Evolutionary conservation across 805 yeast species (phyloP).

Genomic region (Pichia occidentalis): DNA sequence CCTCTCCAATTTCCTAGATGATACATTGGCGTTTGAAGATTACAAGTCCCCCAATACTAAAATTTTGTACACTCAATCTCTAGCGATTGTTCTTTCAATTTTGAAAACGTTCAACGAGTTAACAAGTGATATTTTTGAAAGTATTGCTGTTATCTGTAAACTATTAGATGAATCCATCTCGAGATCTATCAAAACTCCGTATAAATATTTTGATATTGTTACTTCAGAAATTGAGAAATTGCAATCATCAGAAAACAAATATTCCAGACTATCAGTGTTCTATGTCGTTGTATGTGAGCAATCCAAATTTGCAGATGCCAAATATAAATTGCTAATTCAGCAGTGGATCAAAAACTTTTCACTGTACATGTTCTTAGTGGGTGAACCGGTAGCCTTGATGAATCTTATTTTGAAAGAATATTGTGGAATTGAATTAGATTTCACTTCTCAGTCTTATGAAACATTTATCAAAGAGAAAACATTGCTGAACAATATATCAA

Average conservation of each 20-base stretch:
- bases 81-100: conserved; percentile 44
- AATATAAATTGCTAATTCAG: conserved; percentile 18
- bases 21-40: conserved; percentile 48
- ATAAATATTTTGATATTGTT: conserved; percentile 69
- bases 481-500: conserved; percentile 7
- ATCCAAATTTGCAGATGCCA: conserved; percentile 44
- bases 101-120: conserved; percentile 24
- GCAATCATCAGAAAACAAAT: conserved; percentile 3
- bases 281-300: conserved; percentile 61
- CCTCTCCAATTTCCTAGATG: conserved; percentile 40
- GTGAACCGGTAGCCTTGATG: conserved; percentile 44
- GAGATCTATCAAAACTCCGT: conserved; percentile 69
- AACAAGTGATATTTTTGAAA: conserved; percentile 10
- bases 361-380: conserved; percentile 44
- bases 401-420: conserved; percentile 13
- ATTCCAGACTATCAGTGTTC: conserved; percentile 42
- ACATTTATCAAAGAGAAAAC: not conserved
- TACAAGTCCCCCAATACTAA: conserved; percentile 20
- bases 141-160: conserved; percentile 42
- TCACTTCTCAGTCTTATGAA: conserved; percentile 14
- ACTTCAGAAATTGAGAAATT: conserved; percentile 1
- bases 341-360: conserved; percentile 48
- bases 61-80: conserved; percentile 47
- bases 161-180: conserved; percentile 71
- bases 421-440: conserved; percentile 13